Evolutionary conservation across 768 basidiomycete genomes (phyloP).

Genomic region (Hygrophoropsis aurantiaca): DNA sequence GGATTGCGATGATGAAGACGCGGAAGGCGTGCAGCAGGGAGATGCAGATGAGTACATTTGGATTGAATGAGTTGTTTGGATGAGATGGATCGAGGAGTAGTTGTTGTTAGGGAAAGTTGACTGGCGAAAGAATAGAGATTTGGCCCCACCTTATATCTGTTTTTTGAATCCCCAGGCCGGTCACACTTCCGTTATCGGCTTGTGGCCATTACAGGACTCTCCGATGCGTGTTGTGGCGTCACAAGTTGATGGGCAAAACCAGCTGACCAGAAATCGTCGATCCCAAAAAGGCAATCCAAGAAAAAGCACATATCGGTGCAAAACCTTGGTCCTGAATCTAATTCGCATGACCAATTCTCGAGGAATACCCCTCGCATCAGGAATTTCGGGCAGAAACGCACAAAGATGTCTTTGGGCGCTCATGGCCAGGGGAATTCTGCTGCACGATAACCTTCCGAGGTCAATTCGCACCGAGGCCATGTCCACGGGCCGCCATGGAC

Average conservation of each 20-base stretch:
- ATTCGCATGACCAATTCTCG: conserved; percentile 26
- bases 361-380: conserved; percentile 20
- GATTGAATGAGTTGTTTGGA: not conserved
- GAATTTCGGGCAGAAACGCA: conserved; percentile 12
- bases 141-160: conserved; percentile 25
- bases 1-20: conserved; percentile 10
- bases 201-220: conserved; percentile 24
- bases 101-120: conserved; percentile 1
- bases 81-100: conserved; percentile 2
- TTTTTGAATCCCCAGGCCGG: conserved; percentile 23
- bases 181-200: conserved; percentile 36
- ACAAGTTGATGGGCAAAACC: conserved; percentile 25
- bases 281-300: conserved; percentile 10
- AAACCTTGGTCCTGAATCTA: conserved; percentile 4
- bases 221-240: conserved; percentile 38
- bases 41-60: conserved; percentile 15
- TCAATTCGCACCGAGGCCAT: conserved; percentile 22
- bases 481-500: conserved; percentile 16
- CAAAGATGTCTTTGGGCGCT: conserved; percentile 19
- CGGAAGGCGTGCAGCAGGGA: conserved; percentile 10
- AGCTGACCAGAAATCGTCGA: conserved; percentile 21
- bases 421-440: conserved; percentile 14
- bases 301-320: not conserved
- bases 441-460: conserved; percentile 36
- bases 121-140: not conserved